Evolutionary conservation across 768 basidiomycete genomes (phyloP), one percentile per base, ranked within the genome.

Genomic region (Pleurotus salmoneostramineus): DNA sequence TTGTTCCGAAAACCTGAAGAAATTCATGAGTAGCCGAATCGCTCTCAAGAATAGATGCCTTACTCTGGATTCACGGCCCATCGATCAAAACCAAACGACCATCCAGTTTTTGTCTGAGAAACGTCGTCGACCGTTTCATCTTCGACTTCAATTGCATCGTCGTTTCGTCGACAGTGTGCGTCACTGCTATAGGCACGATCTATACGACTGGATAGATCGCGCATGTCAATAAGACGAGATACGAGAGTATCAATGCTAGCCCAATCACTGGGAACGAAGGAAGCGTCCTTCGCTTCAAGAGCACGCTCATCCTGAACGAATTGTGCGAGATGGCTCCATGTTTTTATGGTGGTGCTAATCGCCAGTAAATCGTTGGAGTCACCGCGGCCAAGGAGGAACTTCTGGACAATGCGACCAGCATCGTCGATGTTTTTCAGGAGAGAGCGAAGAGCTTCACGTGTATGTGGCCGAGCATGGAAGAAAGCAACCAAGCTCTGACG

Each of bases 401-500:
- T 84, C 64, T 95, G 93, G 12, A 91, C 81, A 46, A 92, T 82
- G 10, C 93, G 88, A 10, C 81, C 79, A 3, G 81, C 78, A 66
- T 95, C 93, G 63, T 88, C 90, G 1, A 83, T 71, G 47, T 81
- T 75, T 27, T 75, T 74, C 48, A 95, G 69, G 21, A 77, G 66
- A 45, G 76, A 78, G 12, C 77, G 67, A 14, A 94, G 71, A 64
- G 93, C 91, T 36, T 79, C 74, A 43, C 84, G 82, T 43, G 93
- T 78, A 65, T 87, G 82, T 34, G 82, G 79, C 33, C 85, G 74
- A 7, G 73, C 62, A 62, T 79, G 72, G 65, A 95, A 88, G 64
- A 88, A 83, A 3, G 86, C 79, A 21, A 95, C 91, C 5, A 93
- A 70, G n/a, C 83, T 81, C 65, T 93, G 93, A 4, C 88, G 85